Evolutionary conservation across 2,329 filamentous ascomycete species (phyloP), one percentile per base, ranked within the genome.

Genomic region (Beauveria brongniartii): DNA sequence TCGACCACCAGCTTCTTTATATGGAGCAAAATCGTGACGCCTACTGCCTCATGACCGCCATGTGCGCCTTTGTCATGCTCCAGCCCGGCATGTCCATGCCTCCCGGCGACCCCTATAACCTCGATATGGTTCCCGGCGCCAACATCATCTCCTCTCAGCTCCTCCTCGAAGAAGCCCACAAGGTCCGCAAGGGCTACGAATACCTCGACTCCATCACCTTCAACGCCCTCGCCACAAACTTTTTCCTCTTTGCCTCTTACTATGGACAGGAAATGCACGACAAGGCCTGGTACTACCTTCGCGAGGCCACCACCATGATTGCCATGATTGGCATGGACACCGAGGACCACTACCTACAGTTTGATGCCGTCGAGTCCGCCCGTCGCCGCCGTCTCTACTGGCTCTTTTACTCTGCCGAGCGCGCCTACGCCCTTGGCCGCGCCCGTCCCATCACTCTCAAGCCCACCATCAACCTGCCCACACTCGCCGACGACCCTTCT

Each of bases 271-370:
- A 91, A 64, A 79, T 86, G 70, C 88, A 92, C 70, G 85, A 89
- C 64, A 86, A 86, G 71, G 89, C 89, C 1, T 93, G 90, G 89
- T 92, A 86, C 69, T 85, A 91, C 70, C 77, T 93, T 10, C 85
- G 89, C 28, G 90, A 94, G 72, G 88, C 88, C 6, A 87, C 85
- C 1, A 92, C 89, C 6, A 78, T 93, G 72, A 79, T 82, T 30
- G 80, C 85, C 66, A 81, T 87, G 67, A 72, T 78, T 30, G 79
- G 79, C 58, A 82, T 88, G 82, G 78, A 81, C 67, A 83, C 83
- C 70, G 85, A 88, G 67, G 81, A 84, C 24, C 76, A 80, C 9
- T 91, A 90, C 69, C 66, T 79, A 48, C 79, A 82, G 59, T 82
- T 82, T 65, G 82, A 84, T 64, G 73, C 75, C 5, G 72, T 82